phyloP scores from a whole-genome alignment of 73 alveolate genomes.

The Blepharisma japonicum region DNA sequence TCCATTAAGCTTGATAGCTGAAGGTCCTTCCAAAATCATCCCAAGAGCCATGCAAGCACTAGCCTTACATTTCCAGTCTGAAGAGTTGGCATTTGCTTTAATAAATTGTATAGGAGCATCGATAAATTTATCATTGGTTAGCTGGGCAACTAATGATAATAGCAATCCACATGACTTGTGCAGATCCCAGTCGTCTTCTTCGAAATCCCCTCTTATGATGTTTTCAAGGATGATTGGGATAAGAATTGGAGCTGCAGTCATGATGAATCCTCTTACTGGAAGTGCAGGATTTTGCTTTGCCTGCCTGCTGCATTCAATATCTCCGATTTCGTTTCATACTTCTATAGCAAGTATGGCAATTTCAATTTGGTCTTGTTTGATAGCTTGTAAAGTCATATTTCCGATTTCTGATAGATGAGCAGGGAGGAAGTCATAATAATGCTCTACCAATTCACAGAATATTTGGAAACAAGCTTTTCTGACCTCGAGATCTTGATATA shows the following conservation, averaged over 20 bases:
- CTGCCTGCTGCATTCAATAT: slow-evolving; percentile 42
- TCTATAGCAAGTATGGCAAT: slow-evolving; percentile 54
- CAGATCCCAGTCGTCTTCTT: slow-evolving; percentile 14
- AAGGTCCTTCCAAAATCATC: neutral
- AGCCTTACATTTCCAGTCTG: neutral
- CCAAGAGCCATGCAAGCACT: neutral
- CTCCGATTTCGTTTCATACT: slow-evolving; percentile 63
- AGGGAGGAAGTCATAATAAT: slow-evolving; percentile 40
- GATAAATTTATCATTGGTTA: neutral
- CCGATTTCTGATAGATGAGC: slow-evolving; percentile 32
- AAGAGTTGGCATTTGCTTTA: neutral
- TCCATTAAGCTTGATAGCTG: neutral
- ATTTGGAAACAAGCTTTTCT: slow-evolving; percentile 37
- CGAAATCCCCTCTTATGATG: slow-evolving; percentile 39
- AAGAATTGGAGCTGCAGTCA: slow-evolving; percentile 16
- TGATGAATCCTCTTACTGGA: slow-evolving; percentile 32
- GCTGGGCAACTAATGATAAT: neutral
- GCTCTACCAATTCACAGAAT: slow-evolving; percentile 47
- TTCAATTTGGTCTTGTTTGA: slow-evolving; percentile 38
- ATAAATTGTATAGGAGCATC: neutral
- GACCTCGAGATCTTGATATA: slow-evolving; percentile 32
- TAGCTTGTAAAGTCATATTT: slow-evolving; percentile 37
- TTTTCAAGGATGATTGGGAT: slow-evolving; percentile 33
- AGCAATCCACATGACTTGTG: neutral
- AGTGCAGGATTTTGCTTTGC: slow-evolving; percentile 22